Base-by-base conservation (phyloP, 2,329 filamentous ascomycete species). In the Tolypocladium ovalisporum region DNA sequence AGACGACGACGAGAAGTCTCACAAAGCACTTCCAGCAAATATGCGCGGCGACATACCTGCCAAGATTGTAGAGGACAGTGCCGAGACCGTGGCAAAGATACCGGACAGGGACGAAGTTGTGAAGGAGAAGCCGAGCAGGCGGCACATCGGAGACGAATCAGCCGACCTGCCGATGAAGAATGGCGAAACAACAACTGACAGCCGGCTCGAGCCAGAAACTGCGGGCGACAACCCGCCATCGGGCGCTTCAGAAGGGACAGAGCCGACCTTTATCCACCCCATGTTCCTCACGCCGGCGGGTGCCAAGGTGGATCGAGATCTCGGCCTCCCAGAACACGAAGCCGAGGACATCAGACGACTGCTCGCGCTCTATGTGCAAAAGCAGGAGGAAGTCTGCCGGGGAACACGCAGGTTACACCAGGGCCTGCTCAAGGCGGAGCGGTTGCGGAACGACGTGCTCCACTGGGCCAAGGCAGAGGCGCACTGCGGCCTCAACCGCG, bases 331-430 rank as follows among this genome's bases (percentile, higher is more conserved):
- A 0, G 78, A 84, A 22, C 73, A 77, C 32, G 89, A 94, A 72
- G 90, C 90, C 1, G 88, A 92, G 62, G 88, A 94, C 59, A 85
- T 89, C 49, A 84, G 89, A 58, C 81, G 86, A 58, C 73, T 91
- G 22, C 77, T 94, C 54, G 81, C 90, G 62, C 75, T 89, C 13
- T 93, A 90, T 68, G 84, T 93, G 32, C 89, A 93, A 66, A 93
- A 93, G 70, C 89, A 94, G 67, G 89, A 94, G 65, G 89, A 94
- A 68, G 84, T 93, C 2, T 86, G 88, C 57, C 84, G 89, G 5
- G 85, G 87, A 9, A 81, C 86, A 1, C 80, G 82, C 57, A 81
- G 80, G 59, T 76, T 94, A 54, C 85, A 89, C 60, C 78, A 85
- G 54, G 88, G 89, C 1, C 76, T 95, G 55, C 76, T 91, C 60